Conservation (phyloP, 345 rosid species). For the Iberis pinnata region DNA sequence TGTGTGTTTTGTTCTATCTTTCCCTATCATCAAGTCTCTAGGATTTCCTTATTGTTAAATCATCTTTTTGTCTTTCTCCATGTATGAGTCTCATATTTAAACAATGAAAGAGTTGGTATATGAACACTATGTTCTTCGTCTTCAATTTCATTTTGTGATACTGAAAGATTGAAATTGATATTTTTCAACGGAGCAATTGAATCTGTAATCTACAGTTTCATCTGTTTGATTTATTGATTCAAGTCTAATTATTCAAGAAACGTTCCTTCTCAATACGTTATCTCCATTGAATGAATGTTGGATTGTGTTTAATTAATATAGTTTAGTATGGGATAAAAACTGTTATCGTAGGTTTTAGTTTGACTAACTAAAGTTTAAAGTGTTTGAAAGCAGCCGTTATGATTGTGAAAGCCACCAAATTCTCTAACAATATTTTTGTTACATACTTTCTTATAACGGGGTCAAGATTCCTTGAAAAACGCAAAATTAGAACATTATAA, state of each 20-base stretch:
- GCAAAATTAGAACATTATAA: no score
- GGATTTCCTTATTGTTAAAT: slow-evolving; percentile 8
- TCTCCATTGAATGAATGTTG: no score
- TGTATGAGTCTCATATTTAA: slow-evolving; percentile 11
- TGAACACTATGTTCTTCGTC: slow-evolving; percentile 7
- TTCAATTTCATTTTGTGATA: no score
- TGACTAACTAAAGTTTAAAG: slow-evolving; percentile 17
- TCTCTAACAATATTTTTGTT: slow-evolving; percentile 12
- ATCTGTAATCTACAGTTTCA: no score
- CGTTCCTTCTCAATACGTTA: no score
- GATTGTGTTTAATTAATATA: no score
- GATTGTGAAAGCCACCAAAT: slow-evolving; percentile 20
- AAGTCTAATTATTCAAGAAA: no score
- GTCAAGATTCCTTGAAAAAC: background rate
- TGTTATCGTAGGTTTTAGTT: slow-evolving; percentile 4
- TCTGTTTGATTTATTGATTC: no score
- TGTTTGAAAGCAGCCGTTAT: slow-evolving; percentile 15
- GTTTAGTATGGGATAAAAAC: slow-evolving; percentile 5
- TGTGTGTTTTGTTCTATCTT: slow-evolving; percentile 18
- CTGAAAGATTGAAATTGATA: no score
- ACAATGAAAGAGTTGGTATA: slow-evolving; percentile 14
- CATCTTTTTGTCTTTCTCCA: background rate
- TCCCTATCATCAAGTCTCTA: slow-evolving; percentile 13
- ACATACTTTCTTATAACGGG: background rate
- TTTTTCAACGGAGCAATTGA: no score